Evolutionary conservation across 257 asterid genomes (phyloP), one percentile per base, ranked within the genome.

Genomic region (Oldenlandia corymbosa): DNA sequence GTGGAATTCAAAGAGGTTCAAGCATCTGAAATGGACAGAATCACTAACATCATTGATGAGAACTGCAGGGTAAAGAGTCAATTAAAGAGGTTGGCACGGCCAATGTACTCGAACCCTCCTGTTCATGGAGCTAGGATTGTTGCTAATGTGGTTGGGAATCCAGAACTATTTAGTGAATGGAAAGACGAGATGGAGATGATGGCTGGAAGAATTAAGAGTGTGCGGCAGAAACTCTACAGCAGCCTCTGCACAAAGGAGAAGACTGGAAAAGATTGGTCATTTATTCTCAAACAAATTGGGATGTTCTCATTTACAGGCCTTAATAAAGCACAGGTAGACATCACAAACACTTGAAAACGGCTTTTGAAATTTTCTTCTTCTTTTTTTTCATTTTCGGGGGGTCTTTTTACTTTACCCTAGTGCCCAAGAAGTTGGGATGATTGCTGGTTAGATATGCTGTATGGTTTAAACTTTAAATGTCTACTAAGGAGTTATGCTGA

Each of bases 91-190:
- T 73, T 89, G 61, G 99, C 99, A 30, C 83, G 99, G 28, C 97
- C 99, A 65, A 92, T 92, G 97, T 89, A 89, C 85, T 92, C 97
- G 32, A 92, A 92, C 72, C 99, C 99, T 70, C 95, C 99, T 17
- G 53, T 92, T 53, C 99, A 92, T 32, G 99, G 99, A 73, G 99
- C 99, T 39, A 83, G 73, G 75, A 85, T 92, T 68, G 99, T 92
- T 58, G 94, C 99, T 61, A 85, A 87, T 60, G 81, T 92, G 59
- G 97, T 92, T 46, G 99, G 99, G 42, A 84, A 58, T 67, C 72
- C 90, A 4, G 93, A 80, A 63, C 84, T 92, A 42, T 89, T 89
- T 75, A 69, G 75, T 47, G 95, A 89, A 59, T 92, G 99, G 99
- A 89, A 89, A 75, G 84, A 78, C 67, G 97, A 92, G 78, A 92